Evolutionary conservation across 2,329 filamentous ascomycete genomes (phyloP), one percentile per base, ranked within the genome.

Genomic region (Talaromyces sp.): DNA sequence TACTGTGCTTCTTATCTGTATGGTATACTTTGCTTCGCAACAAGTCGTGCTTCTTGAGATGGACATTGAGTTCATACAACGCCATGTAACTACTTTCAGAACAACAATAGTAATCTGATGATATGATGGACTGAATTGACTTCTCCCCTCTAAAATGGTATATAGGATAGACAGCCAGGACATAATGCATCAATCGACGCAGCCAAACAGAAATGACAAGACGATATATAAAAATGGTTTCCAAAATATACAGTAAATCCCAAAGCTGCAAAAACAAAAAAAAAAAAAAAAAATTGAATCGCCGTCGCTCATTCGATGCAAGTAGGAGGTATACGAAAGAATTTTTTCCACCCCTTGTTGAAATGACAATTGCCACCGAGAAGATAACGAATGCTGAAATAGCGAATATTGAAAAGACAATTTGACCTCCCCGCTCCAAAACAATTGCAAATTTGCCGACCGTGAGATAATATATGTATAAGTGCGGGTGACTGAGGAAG

Each of bases 281-380:
- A 43, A 61, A 6, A 17, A 37, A 60, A 43, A 35, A 37, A 49
- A 49, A 41, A 43, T 52, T 6, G 15, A 37, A 56, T 37, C 52
- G 33, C 54, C 37, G 19, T 52, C 60, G 47, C 60, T 62, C 19
- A 54, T 49, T 50, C 27, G 35, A 62, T 62, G 60, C 60, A 39
- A 17, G 31, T n/a, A 35, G 39, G 54, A 33, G 39, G 39, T 39
- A n/a, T 39, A 25, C 22, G 6, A 17, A 49, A 49, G 15, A 50
- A 27, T 11, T 52, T 52, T 13, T 35, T 9, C 31, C 52, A 25
- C n/a, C 52, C 19, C 33, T 15, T 37, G 33, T 56, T 37, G n/a
- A 22, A 37, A 56, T 19, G 33, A 56, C 31, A 39, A 39, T 37
- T 37, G 52, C 52, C 31, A 22, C 31, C 52, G 39, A 59, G 13